A percentile compares a stretch with the other conserved stretches of the same genome.
These are phyloP conservation scores for Boletus subparvulus DNA, from an alignment of 768 basidiomycete species.

Conservation along the genomic window DNA sequence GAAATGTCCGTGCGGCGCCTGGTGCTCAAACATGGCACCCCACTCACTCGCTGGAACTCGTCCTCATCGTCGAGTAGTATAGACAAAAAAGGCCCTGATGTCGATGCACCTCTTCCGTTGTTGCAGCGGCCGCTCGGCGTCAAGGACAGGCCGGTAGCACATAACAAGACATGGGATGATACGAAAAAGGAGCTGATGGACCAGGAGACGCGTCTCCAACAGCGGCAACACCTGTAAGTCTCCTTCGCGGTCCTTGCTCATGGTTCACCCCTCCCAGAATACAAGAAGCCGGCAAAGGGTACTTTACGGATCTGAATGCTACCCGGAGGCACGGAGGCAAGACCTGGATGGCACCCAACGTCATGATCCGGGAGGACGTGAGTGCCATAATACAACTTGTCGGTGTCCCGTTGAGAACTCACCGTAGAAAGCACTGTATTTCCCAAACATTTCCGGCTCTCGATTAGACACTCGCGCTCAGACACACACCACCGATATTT, in stretches of 20 bases:
- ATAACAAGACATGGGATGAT: slow-evolving; percentile 56
- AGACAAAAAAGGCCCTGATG: neutral
- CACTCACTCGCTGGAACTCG: slow-evolving; percentile 21
- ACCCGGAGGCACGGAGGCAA: slow-evolving; percentile 86
- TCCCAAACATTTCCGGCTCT: slow-evolving; percentile 82
- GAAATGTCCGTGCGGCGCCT: slow-evolving; percentile 20
- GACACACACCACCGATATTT: slow-evolving; percentile 76
- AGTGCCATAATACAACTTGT: slow-evolving; percentile 30
- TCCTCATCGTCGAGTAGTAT: slow-evolving; percentile 11
- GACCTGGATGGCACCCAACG: slow-evolving; percentile 89
- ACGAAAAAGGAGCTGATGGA: slow-evolving; percentile 69
- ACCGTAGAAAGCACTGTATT: slow-evolving; percentile 82
- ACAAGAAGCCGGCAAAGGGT: slow-evolving; percentile 71
- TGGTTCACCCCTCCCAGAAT: slow-evolving; percentile 39
- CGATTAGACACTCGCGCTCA: slow-evolving; percentile 53
- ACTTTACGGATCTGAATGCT: slow-evolving; percentile 85
- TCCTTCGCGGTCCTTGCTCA: neutral
- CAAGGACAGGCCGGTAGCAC: slow-evolving; percentile 60
- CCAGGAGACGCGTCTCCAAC: slow-evolving; percentile 64
- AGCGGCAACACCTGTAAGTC: slow-evolving; percentile 60
- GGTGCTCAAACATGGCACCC: slow-evolving; percentile 7
- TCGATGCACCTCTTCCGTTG: slow-evolving; percentile 29
- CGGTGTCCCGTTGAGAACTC: neutral
- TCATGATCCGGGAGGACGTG: slow-evolving; percentile 89
- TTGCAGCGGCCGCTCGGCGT: slow-evolving; percentile 78